These are phyloP conservation scores for Solanum gandarillasii DNA, from an alignment of 257 asterid genomes.

Conservation along the genomic window DNA sequence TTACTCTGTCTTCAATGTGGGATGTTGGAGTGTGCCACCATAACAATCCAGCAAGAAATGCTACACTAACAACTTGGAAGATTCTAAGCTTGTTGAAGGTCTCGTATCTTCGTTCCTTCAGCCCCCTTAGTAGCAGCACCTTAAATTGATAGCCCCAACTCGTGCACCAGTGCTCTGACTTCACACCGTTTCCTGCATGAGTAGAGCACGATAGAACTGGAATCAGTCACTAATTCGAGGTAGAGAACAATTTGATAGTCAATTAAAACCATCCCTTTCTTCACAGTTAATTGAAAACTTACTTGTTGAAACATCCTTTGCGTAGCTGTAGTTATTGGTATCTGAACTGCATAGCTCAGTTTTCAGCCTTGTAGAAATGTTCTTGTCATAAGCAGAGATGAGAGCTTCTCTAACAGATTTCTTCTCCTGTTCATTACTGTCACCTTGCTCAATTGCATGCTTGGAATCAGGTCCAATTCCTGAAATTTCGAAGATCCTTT, in stretches of 20 bases:
- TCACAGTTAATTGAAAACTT: constrained; percentile 14
- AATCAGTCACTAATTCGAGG: background rate
- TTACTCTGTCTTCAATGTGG: constrained; percentile 90
- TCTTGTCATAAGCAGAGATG: constrained; percentile 69
- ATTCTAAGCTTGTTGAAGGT: constrained; percentile 82
- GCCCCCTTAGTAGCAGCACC: constrained; percentile 73
- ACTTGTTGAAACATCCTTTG: constrained; percentile 49
- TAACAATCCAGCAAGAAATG: constrained; percentile 80
- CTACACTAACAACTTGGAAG: constrained; percentile 92
- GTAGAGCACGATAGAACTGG: background rate
- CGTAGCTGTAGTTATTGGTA: constrained; percentile 33
- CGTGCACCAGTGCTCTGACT: constrained; percentile 80
- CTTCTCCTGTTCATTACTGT: constrained; percentile 44
- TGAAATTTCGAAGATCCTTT: constrained; percentile 14
- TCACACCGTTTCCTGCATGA: constrained; percentile 35
- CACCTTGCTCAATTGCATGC: constrained; percentile 30
- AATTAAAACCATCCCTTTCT: background rate
- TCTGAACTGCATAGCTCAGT: constrained; percentile 66
- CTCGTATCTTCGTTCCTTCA: constrained; percentile 76
- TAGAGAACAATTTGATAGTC: background rate
- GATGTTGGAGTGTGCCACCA: constrained; percentile 99
- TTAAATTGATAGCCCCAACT: constrained; percentile 89
- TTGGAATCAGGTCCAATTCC: constrained; percentile 80
- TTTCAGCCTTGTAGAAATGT: constrained; percentile 69
- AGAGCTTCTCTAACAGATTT: constrained; percentile 57